These are phyloP conservation scores for Pichia sp. DNA, from an alignment of 1,139 yeast genomes.

Conservation along the genomic window DNA sequence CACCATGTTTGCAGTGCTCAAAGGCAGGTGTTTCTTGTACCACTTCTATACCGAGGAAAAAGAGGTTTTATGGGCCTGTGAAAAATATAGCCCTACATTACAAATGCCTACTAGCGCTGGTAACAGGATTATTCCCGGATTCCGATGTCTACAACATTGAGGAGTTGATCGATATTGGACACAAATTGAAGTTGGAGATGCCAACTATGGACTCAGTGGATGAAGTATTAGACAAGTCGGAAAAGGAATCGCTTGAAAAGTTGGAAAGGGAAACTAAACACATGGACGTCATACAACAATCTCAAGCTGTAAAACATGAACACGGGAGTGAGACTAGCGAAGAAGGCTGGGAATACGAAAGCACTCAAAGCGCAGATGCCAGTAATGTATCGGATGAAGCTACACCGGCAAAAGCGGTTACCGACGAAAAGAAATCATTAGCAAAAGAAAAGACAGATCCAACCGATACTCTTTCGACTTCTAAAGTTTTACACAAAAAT, in stretches of 20 bases:
- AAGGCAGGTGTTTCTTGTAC: conserved; percentile 36
- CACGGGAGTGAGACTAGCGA: neutral
- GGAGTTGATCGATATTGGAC: conserved; percentile 35
- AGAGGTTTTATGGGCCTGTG: conserved; percentile 35
- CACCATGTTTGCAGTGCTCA: conserved; percentile 38
- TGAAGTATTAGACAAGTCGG: conserved; percentile 19
- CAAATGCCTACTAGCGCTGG: conserved; percentile 35
- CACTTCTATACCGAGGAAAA: conserved; percentile 39
- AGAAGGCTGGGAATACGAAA: neutral
- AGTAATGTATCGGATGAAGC: neutral
- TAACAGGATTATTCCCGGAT: conserved; percentile 39
- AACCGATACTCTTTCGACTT: too few species aligned
- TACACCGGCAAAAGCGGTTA: too few species aligned
- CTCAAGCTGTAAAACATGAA: neutral
- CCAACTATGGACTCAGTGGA: conserved; percentile 26
- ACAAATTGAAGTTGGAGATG: conserved; percentile 36
- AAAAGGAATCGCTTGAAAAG: conserved; percentile 3
- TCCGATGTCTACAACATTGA: conserved; percentile 38
- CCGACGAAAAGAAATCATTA: too few species aligned
- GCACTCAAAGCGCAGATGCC: neutral
- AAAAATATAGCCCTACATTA: conserved; percentile 39
- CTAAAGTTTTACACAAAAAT: too few species aligned
- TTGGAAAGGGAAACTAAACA: conserved; percentile 1
- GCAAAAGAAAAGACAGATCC: too few species aligned
- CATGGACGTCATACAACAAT: neutral